A percentile compares a stretch with the other conserved stretches of the same genome.
phyloP scores from a whole-genome alignment of 192 early-diverging fungal species.

The Rhizophagus clarus region DNA sequence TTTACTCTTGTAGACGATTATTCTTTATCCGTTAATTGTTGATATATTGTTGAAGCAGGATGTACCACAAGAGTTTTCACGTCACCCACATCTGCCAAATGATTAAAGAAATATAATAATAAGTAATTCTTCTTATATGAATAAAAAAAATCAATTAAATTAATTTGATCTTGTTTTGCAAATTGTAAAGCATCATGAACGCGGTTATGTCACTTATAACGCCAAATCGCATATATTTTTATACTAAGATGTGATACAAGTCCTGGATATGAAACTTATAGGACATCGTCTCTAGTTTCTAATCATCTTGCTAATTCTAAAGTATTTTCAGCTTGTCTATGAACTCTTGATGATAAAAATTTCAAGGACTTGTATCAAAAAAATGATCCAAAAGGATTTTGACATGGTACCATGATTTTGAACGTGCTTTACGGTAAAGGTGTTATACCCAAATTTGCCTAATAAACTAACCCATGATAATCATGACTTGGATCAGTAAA shows the following conservation, averaged over 20 bases:
- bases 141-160: background rate
- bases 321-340: conserved; percentile 81
- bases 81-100: conserved; percentile 94
- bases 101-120: conserved; percentile 25
- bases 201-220: conserved; percentile 53
- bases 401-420: conserved; percentile 81
- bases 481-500: conserved; percentile 84
- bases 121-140: too few species aligned
- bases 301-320: conserved; percentile 82
- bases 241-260: conserved; percentile 72
- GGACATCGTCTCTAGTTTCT: conserved; percentile 66
- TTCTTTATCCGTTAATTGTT: conserved; percentile 83
- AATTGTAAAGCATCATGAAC: conserved; percentile 84
- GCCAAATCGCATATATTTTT: conserved; percentile 81
- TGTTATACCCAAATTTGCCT: conserved; percentile 81
- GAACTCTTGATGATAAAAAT: conserved; percentile 84
- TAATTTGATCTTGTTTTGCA: conserved; percentile 43
- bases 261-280: conserved; percentile 90
- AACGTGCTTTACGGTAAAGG: conserved; percentile 76
- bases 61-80: conserved; percentile 88
- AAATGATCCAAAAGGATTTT: conserved; percentile 89
- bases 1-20: conserved; percentile 74
- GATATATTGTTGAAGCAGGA: conserved; percentile 84
- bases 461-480: conserved; percentile 86
- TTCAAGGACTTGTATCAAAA: conserved; percentile 88